Conservation (phyloP, 257 asterid genomes). For the Ehretia macrophylla region DNA sequence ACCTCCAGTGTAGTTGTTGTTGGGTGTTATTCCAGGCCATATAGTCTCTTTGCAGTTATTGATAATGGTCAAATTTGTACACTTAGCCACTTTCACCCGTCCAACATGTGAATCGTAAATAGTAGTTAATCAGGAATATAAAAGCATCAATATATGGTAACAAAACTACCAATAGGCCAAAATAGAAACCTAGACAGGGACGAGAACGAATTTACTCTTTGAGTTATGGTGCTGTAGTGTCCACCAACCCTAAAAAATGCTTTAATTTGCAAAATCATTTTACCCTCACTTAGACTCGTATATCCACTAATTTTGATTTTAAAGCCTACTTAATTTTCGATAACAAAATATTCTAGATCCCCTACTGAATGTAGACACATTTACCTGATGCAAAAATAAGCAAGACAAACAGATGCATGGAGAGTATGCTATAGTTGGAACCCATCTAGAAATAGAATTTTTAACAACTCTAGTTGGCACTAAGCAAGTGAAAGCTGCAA, state of each 20-base stretch:
- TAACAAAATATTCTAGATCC: too few relatives aligned
- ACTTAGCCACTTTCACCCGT: slow-evolving; percentile 27
- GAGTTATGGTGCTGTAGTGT: too few relatives aligned
- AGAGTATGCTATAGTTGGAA: slow-evolving; percentile 4
- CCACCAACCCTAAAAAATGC: too few relatives aligned
- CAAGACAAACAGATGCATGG: slow-evolving; percentile 17
- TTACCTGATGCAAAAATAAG: slow-evolving; percentile 42
- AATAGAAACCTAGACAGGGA: too few relatives aligned
- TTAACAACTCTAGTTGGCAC: neutral
- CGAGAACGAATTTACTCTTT: too few relatives aligned
- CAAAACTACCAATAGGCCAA: too few relatives aligned
- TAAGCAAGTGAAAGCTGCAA: neutral
- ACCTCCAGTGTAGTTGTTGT: slow-evolving; percentile 39
- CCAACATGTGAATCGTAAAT: neutral
- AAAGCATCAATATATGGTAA: neutral
- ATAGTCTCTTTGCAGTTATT: slow-evolving; percentile 63
- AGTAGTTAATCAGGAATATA: neutral
- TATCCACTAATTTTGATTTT: too few relatives aligned
- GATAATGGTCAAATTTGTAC: slow-evolving; percentile 44
- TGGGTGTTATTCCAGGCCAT: slow-evolving; percentile 59
- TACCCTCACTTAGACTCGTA: too few relatives aligned
- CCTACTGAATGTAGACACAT: too few relatives aligned
- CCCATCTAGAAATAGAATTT: slow-evolving; percentile 28
- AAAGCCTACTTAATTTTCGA: too few relatives aligned
- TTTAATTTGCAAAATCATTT: too few relatives aligned